Evolutionary conservation across 805 yeast genomes (phyloP), one percentile per base, ranked within the genome.

Genomic region (Kurtzmaniella fragi): DNA sequence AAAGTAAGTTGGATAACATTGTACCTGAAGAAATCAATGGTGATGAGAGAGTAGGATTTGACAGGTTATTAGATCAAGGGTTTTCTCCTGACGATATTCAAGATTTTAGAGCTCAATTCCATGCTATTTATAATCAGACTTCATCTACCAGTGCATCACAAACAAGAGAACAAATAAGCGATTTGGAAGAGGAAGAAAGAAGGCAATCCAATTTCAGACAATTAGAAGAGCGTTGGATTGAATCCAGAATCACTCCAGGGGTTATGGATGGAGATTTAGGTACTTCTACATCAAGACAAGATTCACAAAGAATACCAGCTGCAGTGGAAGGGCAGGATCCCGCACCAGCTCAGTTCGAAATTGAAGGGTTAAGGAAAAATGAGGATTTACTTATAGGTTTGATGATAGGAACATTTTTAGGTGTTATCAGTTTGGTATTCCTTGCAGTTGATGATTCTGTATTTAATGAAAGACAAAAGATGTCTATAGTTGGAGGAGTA

Each of bases 141-240:
- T 43, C 42, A 8, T 15, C 43, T 12, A 10, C 46, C 53, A 47
- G 1, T 20, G 23, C 28, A 7, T 39, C 39, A 15, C 42, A 44
- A 5, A 34, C 41, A 13, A 38, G 37, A 3, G 48, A 45, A 17
- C 61, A 56, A 16, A 67, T 66, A 11, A 49, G 50, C 27, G 72
- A 70, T 54, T 33, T 62, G 17, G 70, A 70, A 28, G 71, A 62
- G 35, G 75, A 71, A 15, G 85, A 68, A 39, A 42, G 43, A 23
- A 42, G 64, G 13, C 62, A 56, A 39, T 48, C 54, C 27, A 38
- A 73, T 41, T 59, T 81, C 2, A 57, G 87, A 37, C 82, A 81
- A 46, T 57, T 87, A 42, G 96, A 88, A 54, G 96, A 88, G 48
- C 70, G 86, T 41, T 89, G 96, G 95, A 84, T 88, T 44, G 93